Base-by-base conservation (phyloP, 169 alveolate genomes). In the Plasmodium falciparum region DNA sequence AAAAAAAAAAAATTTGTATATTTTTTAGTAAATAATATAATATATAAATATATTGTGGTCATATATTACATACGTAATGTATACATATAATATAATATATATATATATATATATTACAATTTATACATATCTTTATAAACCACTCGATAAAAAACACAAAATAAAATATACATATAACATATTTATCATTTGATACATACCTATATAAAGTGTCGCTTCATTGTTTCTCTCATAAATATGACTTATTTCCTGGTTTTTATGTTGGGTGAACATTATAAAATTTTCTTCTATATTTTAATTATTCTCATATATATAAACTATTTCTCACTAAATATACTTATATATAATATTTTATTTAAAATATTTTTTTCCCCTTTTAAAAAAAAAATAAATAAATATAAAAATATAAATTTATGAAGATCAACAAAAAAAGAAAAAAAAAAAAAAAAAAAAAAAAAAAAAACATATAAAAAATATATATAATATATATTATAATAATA, bases 191-290 rank as follows among this genome's bases (percentile, higher is more conserved):
- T 33, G 43, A 6, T 13, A 62, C 39, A 17, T 62, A 92, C 95
- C 98, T 66, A 95, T 94, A 90, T 97, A 97, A 45, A 96, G 78
- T 49, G 98, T 97, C 54, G 98, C 98, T 83, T 97, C 98, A 74
- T 97, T 98, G 85, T 97, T 96, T 66, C 98, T 92, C 80, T 97
- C 98, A 73, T 92, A 97, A 58, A 96, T 88, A 47, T 94, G 97
- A 61, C 93, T 93, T 88, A 97, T 93, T 76, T 96, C 98, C 94
- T 69, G 73, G 93, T 66, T 65, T 93, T 83, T 63, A 94, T 74
- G 56, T 78, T 80, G 86, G 47, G 45, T 73, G 49, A 69, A 83
- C 91, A 83, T 83, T 49, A 83, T 83, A 83, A 50, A 50, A 65
- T n/a, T 22, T 20, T 52, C 61, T 52, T 61, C 88, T 74, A 61